Percentiles rank a stretch among this genome's conserved stretches.
Evolutionary conservation across 306 rosid genomes (phyloP).

Genomic region (Casuarina cunninghamiana): DNA sequence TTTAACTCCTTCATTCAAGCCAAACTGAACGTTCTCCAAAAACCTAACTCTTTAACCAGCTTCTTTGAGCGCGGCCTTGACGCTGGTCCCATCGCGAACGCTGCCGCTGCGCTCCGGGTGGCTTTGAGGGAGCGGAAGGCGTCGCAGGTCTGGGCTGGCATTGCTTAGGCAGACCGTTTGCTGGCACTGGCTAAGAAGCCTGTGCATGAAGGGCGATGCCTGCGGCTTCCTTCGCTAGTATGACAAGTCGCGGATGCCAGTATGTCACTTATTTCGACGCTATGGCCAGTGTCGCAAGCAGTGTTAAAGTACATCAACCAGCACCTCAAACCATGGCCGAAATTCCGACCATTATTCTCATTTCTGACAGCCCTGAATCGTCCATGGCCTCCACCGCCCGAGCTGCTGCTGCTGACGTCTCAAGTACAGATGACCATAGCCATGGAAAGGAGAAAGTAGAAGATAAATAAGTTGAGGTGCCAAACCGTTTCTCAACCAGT

Average conservation of each 20-base stretch:
- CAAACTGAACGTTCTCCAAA: slow-evolving; percentile 4
- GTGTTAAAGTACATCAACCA: slow-evolving; percentile 81
- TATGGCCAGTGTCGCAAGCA: slow-evolving; percentile 97
- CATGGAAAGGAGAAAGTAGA: too few relatives aligned
- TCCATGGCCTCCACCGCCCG: too few relatives aligned
- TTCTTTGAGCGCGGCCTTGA: slow-evolving; percentile 95
- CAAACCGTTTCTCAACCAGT: too few relatives aligned
- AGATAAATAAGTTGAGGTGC: too few relatives aligned
- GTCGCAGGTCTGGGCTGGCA: slow-evolving; percentile 43
- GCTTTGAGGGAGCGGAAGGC: background rate
- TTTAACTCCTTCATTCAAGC: too few relatives aligned
- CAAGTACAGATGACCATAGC: too few relatives aligned
- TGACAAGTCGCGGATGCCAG: slow-evolving; percentile 96
- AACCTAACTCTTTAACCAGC: slow-evolving; percentile 23
- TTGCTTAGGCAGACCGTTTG: slow-evolving; percentile 98
- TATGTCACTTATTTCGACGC: slow-evolving; percentile 82
- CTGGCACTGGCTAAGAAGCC: slow-evolving; percentile 93
- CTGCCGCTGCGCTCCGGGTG: slow-evolving; percentile 13
- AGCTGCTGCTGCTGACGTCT: too few relatives aligned
- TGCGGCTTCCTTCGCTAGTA: slow-evolving; percentile 96
- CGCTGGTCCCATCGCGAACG: slow-evolving; percentile 15
- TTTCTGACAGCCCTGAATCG: too few relatives aligned
- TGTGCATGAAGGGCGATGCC: slow-evolving; percentile 98
- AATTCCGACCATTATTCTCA: too few relatives aligned
- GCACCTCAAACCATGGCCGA: too few relatives aligned